Evolutionary conservation across 495 filamentous ascomycete genomes (phyloP), one percentile per base, ranked within the genome.

Genomic region (Poronia punctata): DNA sequence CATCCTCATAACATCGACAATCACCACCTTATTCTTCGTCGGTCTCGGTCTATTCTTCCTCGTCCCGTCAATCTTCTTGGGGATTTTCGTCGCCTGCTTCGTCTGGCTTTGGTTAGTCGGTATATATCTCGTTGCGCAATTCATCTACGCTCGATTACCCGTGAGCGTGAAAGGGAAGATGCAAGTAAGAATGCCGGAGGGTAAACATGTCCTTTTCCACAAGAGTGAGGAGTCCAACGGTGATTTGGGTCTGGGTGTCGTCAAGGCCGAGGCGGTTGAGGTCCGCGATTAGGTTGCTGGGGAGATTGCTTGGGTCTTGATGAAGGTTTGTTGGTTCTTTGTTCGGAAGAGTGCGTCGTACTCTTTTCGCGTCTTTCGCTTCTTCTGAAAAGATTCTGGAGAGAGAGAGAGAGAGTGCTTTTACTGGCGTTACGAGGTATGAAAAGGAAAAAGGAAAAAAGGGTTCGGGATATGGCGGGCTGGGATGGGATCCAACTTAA

Each of bases 51-150:
- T 80, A 17, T 49, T 83, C 35, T 47, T 86, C 36, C 64, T 86
- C 29, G 60, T 82, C 4, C 82, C 80, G 0, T 74, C 75, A 6
- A 51, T 87, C 21, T 75, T 79, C 60, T 40, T 79, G 20, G 82
- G 77, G 4, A 70, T 66, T 12, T 56, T 65, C 39, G 50, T 72
- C 18, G 80, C 71, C 7, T 58, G 74, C 1, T 69, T 75, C 36
- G 45, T 81, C 39, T 88, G 81, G 79, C 59, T 75, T 2, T 83
- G 78, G 74, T 78, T 64, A 7, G 61, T 79, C 15, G 72, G 62
- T 35, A 67, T 63, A 20, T 84, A 75, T 45, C 57, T 76, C 46
- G 60, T 74, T 28, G 56, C 72, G 22, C 75, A 72, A 44, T 75
- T 68, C 66, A 57, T 69, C 22, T 70, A 65, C 40, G 40, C 36